Conservation (phyloP, 2,329 filamentous ascomycete genomes). For the Colletotrichum tropicale region DNA sequence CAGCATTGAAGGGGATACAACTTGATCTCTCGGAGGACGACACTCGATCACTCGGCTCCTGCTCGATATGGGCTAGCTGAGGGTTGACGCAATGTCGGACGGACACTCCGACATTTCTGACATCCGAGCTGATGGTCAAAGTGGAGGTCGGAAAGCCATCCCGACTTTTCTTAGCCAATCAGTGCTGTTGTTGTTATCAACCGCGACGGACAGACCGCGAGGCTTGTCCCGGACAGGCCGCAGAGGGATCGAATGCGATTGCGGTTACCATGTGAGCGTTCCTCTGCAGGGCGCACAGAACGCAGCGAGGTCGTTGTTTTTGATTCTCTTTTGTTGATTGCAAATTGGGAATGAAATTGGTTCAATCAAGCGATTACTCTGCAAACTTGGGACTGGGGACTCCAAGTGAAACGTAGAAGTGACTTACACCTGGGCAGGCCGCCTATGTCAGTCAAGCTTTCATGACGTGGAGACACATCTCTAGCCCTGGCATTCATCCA, state of each 20-base stretch:
- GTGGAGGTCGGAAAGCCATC: neutral
- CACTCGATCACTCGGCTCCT: neutral
- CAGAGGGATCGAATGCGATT: constrained; percentile 15
- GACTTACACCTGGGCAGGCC: neutral
- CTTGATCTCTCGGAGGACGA: neutral
- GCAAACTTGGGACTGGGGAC: neutral
- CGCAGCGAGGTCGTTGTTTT: neutral
- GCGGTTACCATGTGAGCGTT: neutral
- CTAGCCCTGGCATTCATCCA: neutral
- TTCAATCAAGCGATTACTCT: neutral
- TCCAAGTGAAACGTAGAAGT: neutral
- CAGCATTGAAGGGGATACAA: neutral
- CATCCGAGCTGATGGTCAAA: neutral
- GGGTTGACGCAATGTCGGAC: neutral
- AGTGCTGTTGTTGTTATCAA: neutral
- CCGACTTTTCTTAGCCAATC: neutral
- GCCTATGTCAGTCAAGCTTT: neutral
- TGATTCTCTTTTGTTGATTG: neutral
- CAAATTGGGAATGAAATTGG: neutral
- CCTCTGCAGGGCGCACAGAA: neutral
- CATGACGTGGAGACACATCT: fast-evolving
- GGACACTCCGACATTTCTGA: neutral
- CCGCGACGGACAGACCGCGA: constrained; percentile 33
- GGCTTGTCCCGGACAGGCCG: neutral
- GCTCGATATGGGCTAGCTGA: neutral